phyloP scores from a whole-genome alignment of 108 stramenopile genomes.

The Cyclotella atomus region DNA sequence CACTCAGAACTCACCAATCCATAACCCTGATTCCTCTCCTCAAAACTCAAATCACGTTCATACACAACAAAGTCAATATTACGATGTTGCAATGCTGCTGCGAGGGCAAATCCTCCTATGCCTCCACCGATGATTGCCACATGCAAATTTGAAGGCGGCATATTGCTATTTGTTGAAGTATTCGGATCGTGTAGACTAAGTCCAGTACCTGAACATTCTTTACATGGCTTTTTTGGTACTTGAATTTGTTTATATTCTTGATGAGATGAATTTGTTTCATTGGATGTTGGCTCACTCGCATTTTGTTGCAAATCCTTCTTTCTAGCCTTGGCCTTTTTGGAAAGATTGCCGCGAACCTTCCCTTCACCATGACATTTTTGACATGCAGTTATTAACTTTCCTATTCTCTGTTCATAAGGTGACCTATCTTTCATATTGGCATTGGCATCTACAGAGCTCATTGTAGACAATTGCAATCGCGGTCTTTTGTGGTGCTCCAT shows the following conservation, averaged over 20 bases:
- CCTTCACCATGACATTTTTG: slow-evolving; percentile 68
- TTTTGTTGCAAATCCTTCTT: slow-evolving; percentile 5
- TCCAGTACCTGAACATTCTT: slow-evolving; percentile 49
- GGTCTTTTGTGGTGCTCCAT: not conserved
- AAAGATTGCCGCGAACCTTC: slow-evolving; percentile 45
- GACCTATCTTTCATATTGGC: slow-evolving; percentile 10
- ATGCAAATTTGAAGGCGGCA: not conserved
- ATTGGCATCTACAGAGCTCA: not conserved
- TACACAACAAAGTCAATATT: slow-evolving; percentile 68
- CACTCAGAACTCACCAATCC: no score
- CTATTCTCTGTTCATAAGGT: slow-evolving; percentile 39
- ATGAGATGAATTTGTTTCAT: no score
- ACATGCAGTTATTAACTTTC: slow-evolving; percentile 40
- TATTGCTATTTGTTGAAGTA: not conserved
- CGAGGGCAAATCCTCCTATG: slow-evolving; percentile 83
- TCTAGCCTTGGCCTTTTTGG: slow-evolving; percentile 56
- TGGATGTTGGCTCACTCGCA: not conserved
- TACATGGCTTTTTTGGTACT: slow-evolving; percentile 55
- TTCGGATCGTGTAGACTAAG: slow-evolving; percentile 14
- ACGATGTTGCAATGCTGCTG: slow-evolving; percentile 80
- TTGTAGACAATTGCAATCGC: not conserved
- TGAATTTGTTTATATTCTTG: no score
- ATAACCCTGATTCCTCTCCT: slow-evolving; percentile 81
- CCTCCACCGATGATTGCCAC: slow-evolving; percentile 88
- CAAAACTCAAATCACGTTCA: slow-evolving; percentile 80